These are phyloP conservation scores for Arctium lappa DNA, from an alignment of 129 eudicot species.

Conservation along the genomic window DNA sequence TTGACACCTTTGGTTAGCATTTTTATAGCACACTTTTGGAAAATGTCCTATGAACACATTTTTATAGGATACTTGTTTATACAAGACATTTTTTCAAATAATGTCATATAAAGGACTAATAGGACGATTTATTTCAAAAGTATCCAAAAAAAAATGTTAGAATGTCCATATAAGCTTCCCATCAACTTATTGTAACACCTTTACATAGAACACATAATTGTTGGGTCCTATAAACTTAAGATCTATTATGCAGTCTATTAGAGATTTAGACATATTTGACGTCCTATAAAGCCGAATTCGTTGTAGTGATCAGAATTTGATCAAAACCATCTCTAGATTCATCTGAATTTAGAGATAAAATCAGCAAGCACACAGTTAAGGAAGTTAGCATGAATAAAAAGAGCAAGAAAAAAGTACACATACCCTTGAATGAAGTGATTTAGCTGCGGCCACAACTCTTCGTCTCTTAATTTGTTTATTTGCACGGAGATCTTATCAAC, in stretches of 20 bases:
- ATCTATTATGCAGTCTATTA: neutral
- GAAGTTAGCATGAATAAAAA: neutral
- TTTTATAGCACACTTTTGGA: neutral
- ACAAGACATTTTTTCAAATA: no score
- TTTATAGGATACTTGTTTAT: neutral
- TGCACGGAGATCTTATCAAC: slow-evolving; percentile 91
- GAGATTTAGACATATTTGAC: neutral
- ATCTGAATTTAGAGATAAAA: neutral
- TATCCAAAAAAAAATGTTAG: neutral
- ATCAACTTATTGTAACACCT: neutral
- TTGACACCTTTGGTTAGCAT: neutral
- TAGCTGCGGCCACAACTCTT: slow-evolving; percentile 94
- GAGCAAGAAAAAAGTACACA: slow-evolving; percentile 9
- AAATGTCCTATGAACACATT: neutral
- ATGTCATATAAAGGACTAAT: neutral
- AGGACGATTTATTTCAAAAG: neutral
- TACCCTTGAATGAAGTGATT: slow-evolving; percentile 89
- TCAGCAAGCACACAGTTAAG: neutral
- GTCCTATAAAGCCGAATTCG: neutral
- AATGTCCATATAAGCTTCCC: neutral
- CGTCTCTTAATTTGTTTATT: slow-evolving; percentile 73
- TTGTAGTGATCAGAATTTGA: neutral
- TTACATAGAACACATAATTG: neutral
- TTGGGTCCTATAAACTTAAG: neutral
- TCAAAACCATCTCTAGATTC: neutral